phyloP scores from a whole-genome alignment of 1,284 basidiomycete species.

The Porodaedalea pini region DNA sequence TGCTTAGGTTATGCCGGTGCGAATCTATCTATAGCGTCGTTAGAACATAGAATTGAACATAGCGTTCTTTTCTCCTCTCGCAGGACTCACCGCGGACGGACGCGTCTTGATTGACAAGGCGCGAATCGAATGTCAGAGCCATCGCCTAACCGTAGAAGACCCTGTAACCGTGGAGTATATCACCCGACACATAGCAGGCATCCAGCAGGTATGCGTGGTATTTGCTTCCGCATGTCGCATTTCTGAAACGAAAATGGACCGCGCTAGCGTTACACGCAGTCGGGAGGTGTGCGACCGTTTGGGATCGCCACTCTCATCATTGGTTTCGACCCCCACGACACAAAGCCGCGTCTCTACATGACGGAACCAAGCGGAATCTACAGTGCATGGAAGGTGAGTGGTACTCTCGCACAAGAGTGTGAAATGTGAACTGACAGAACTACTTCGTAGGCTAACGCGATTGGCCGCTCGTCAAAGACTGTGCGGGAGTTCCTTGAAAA shows the following conservation, averaged over 20 bases:
- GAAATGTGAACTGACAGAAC: not conserved
- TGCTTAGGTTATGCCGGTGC: constrained; percentile 96
- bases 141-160: constrained; percentile 96
- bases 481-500: constrained; percentile 99
- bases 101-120: constrained; percentile 98
- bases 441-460: constrained; percentile 81
- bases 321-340: constrained; percentile 95
- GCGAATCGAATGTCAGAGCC: constrained; percentile 95
- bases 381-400: constrained; percentile 92
- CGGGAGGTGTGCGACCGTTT: constrained; percentile 97
- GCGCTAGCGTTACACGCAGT: constrained; percentile 90
- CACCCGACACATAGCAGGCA: constrained; percentile 94
- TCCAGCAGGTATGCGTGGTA: constrained; percentile 77
- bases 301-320: constrained; percentile 97
- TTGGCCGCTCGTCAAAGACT: constrained; percentile 96
- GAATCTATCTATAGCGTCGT: constrained; percentile 24
- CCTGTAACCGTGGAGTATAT: constrained; percentile 99
- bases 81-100: constrained; percentile 96
- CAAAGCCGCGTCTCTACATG: constrained; percentile 86
- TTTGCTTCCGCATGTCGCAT: not conserved
- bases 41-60: not conserved
- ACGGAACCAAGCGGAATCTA: constrained; percentile 98
- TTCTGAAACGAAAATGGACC: constrained; percentile 9
- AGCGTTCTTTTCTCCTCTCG: constrained; percentile 14
- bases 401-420: not conserved